Evolutionary conservation across 495 filamentous ascomycete genomes (phyloP), one percentile per base, ranked within the genome.

Genomic region (Aspergillus bertholletiae): DNA sequence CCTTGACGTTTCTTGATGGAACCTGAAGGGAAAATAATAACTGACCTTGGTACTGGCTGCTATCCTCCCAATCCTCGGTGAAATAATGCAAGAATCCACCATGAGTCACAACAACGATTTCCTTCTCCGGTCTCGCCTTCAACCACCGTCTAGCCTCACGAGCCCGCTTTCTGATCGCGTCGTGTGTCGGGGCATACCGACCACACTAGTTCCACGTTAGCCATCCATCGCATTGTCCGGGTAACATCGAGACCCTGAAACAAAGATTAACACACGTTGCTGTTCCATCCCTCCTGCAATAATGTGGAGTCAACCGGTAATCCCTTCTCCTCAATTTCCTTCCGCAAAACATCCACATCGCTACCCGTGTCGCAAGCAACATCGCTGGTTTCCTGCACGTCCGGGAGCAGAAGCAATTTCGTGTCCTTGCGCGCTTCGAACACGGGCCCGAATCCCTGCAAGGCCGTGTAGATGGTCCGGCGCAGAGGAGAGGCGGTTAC

Each of bases 401-500:
- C 88, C 0, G 90, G 88, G 1, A 96, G 72, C 8, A 87, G 84
- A 46, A 89, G 76, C 45, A 96, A 66, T 24, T 75, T 75, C 35
- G 79, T 53, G n/a, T 73, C 73, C 17, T 75, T 72, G 48, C 73
- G 72, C 3, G 68, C 64, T 23, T 75, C 53, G 46, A 82, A 74
- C 5, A 77, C 67, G 3, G 84, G 74, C 43, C 66, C 69, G 71
- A 96, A 96, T 44, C 80, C 81, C 46, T 84, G 71, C 9, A 96
- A 77, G 5, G 87, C 84, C 0, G 93, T 96, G 66, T 88, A 86
- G 28, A 97, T 73, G 3, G 93, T 95, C 50, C 93, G 86, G 21
- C 86, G 85, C 45, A 96, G 78, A 1, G 93, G 92, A 0, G 90
- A 96, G 43, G 90, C 84, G 17, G 92, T 81, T 2, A 96, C 77